Conservation (phyloP, 345 rosid genomes). For the Pugionium dolabratum region DNA sequence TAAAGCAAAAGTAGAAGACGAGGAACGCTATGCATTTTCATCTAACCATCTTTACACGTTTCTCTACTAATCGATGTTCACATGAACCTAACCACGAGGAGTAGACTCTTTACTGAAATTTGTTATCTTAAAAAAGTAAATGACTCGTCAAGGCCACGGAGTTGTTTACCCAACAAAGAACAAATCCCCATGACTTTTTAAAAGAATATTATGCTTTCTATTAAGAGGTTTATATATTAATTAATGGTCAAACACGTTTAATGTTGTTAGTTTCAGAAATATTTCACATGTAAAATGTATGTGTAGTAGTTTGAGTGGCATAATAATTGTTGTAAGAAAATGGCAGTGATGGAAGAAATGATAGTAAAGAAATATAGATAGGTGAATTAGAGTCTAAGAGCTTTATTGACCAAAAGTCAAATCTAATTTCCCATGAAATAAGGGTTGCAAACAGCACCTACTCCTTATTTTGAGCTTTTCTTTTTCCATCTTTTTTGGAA, state of each 20-base stretch:
- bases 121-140: not conserved
- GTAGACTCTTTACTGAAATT: constrained; percentile 12
- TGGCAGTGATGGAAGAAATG: constrained; percentile 30
- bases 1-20: constrained; percentile 33
- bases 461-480: constrained; percentile 36
- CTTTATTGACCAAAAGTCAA: constrained; percentile 41
- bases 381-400: constrained; percentile 22
- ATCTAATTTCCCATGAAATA: constrained; percentile 21
- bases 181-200: constrained; percentile 16
- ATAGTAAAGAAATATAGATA: constrained; percentile 26
- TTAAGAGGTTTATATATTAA: too few species aligned
- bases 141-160: constrained; percentile 31
- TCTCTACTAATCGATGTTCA: constrained; percentile 14
- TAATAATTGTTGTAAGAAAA: constrained; percentile 35
- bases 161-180: constrained; percentile 11
- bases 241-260: too few species aligned
- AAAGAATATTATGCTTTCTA: too few species aligned
- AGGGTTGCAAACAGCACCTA: constrained; percentile 33
- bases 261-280: not conserved
- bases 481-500: constrained; percentile 20
- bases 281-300: constrained; percentile 22
- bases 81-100: constrained; percentile 25
- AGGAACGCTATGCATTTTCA: constrained; percentile 30
- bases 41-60: constrained; percentile 26
- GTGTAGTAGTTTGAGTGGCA: constrained; percentile 22